Percentiles rank a stretch among this genome's conserved stretches.
Evolutionary conservation across 2,329 filamentous ascomycete genomes (phyloP).

Genomic region (Pseudogymnoascus sp.): DNA sequence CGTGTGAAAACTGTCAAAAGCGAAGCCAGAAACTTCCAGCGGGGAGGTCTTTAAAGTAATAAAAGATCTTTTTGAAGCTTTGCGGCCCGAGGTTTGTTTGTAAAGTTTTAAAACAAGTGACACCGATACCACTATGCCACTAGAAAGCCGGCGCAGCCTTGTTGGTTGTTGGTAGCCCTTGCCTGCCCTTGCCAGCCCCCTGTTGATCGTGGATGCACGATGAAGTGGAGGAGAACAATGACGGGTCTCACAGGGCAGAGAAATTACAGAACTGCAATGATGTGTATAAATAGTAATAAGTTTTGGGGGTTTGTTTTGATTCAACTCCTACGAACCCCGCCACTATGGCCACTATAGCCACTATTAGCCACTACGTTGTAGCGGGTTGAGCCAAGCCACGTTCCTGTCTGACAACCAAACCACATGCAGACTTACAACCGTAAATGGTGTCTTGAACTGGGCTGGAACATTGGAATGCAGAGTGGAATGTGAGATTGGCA

Average conservation of each 20-base stretch:
- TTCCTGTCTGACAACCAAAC: not conserved
- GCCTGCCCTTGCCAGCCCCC: not conserved
- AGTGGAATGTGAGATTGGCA: not conserved
- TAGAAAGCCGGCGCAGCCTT: conserved; percentile 1
- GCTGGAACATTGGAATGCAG: not conserved
- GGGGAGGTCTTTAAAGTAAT: not conserved
- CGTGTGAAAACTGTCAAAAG: not conserved
- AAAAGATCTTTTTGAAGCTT: not conserved
- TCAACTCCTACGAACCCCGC: not conserved
- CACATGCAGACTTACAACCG: not conserved
- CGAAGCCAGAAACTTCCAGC: not conserved
- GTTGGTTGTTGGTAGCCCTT: not conserved
- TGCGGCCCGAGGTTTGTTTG: not conserved
- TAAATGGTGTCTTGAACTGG: not conserved
- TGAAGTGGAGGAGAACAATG: not conserved
- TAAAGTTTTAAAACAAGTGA: not conserved
- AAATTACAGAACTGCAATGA: not conserved
- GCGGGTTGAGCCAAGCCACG: not conserved
- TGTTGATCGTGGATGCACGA: not conserved
- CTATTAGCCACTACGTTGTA: not conserved
- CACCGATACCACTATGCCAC: not conserved
- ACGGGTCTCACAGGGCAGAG: not conserved
- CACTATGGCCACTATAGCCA: not conserved
- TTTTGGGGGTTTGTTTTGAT: not conserved
- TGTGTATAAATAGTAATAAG: not conserved